Conservation (phyloP, 83 land plant genomes). For the Thuja plicata region DNA sequence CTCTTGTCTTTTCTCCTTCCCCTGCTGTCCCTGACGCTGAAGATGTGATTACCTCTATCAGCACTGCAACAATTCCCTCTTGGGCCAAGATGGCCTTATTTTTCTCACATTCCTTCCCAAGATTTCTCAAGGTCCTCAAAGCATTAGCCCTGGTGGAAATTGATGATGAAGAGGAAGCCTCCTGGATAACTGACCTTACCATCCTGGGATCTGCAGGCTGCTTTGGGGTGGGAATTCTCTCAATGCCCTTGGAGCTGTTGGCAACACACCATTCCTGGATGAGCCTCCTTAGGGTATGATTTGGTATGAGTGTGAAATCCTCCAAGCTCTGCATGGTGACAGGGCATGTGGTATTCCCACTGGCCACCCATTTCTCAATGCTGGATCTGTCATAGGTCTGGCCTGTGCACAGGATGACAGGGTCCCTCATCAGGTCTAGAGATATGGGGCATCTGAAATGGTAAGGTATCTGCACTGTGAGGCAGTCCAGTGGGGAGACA, state of each 20-base stretch:
- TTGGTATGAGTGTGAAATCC: constrained; percentile 43
- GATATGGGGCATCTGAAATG: constrained; percentile 56
- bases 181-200: constrained; percentile 36
- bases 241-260: constrained; percentile 38
- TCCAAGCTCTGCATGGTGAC: constrained; percentile 33
- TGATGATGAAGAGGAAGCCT: constrained; percentile 20
- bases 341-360: constrained; percentile 45
- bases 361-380: constrained; percentile 50
- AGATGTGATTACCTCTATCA: constrained; percentile 31
- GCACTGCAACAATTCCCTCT: constrained; percentile 23
- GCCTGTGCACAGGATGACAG: constrained; percentile 46
- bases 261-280: constrained; percentile 57
- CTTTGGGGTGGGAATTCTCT: constrained; percentile 51
- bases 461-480: constrained; percentile 29
- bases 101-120: constrained; percentile 70
- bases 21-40: neutral
- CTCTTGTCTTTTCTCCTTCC: neutral
- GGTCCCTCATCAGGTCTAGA: constrained; percentile 49
- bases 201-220: constrained; percentile 45
- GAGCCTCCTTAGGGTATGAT: constrained; percentile 48
- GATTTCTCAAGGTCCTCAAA: constrained; percentile 42
- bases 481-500: constrained; percentile 17
- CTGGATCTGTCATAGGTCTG: constrained; percentile 50
- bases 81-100: constrained; percentile 41
- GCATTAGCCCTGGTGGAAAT: constrained; percentile 20